Percentiles rank a stretch among this genome's conserved stretches.
Conservation (phyloP, 148 eudicot genomes). For the Salicornia ramosissima region DNA sequence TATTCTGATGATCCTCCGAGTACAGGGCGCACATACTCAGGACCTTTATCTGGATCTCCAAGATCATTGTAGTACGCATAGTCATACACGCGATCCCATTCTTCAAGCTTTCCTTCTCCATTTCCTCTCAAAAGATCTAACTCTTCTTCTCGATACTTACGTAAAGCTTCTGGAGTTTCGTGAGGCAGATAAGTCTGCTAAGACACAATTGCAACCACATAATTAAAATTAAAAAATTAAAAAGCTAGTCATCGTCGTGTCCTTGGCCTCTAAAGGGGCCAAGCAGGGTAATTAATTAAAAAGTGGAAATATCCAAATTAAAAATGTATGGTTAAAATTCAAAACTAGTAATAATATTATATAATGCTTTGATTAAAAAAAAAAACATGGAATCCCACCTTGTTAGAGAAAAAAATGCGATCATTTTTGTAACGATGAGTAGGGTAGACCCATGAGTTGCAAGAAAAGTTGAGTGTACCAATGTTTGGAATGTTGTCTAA, state of each 20-base stretch:
- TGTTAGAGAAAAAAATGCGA: constrained; percentile 68
- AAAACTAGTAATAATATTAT: too few species aligned
- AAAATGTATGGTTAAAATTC: too few species aligned
- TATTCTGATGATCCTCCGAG: constrained; percentile 67
- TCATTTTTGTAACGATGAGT: constrained; percentile 40
- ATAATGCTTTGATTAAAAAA: too few species aligned
- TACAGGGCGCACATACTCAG: constrained; percentile 45
- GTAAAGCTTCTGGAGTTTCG: constrained; percentile 52
- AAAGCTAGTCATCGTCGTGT: too few species aligned
- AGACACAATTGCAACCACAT: not conserved
- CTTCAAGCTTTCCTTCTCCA: constrained; percentile 63
- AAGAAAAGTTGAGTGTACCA: constrained; percentile 54
- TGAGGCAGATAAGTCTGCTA: constrained; percentile 58
- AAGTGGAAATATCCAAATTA: not conserved
- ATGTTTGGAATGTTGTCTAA: constrained; percentile 51
- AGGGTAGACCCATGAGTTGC: constrained; percentile 85
- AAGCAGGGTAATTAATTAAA: not conserved
- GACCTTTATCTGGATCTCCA: constrained; percentile 59
- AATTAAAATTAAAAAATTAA: not conserved
- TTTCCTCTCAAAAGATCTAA: constrained; percentile 59
- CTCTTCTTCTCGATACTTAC: constrained; percentile 59
- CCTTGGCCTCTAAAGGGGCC: too few species aligned
- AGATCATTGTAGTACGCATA: constrained; percentile 74
- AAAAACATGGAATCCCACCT: too few species aligned
- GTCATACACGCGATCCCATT: constrained; percentile 92